A percentile compares a stretch with the other conserved stretches of the same genome.
phyloP scores from a whole-genome alignment of 768 basidiomycete species.

The Cystofilobasidium bisporidii region DNA sequence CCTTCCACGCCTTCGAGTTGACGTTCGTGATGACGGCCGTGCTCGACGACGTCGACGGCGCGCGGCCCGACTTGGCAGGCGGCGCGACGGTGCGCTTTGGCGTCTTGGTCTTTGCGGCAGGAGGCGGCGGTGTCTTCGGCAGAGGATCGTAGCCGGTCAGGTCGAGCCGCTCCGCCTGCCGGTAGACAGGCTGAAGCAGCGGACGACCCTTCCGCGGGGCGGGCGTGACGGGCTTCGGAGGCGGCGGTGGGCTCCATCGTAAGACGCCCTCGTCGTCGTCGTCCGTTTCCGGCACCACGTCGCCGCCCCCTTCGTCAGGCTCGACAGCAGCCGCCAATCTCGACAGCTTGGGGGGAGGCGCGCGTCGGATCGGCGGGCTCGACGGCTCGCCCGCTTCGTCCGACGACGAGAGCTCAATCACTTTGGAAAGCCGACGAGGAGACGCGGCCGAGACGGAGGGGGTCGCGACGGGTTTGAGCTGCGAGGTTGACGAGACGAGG shows the following conservation, averaged over 20 bases:
- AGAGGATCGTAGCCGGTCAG: neutral
- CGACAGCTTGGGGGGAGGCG: neutral
- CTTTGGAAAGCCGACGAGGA: too few species aligned
- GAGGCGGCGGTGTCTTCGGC: neutral
- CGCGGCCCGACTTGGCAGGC: too few species aligned
- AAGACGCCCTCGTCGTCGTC: conserved; percentile 12
- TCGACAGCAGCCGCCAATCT: too few species aligned
- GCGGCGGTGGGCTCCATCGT: neutral
- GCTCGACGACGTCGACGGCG: neutral
- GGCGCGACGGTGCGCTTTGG: neutral
- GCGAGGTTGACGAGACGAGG: too few species aligned
- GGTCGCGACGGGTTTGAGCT: too few species aligned
- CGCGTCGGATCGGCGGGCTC: neutral
- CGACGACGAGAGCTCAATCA: neutral
- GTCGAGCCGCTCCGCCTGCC: neutral
- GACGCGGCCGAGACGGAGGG: too few species aligned
- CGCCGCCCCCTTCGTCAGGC: neutral
- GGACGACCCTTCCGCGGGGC: neutral
- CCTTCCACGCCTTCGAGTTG: conserved; percentile 26
- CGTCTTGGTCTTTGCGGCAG: neutral
- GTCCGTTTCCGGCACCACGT: too few species aligned
- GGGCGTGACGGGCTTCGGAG: neutral
- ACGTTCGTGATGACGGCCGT: neutral
- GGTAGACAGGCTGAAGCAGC: neutral
- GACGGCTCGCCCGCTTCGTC: neutral